phyloP scores from a whole-genome alignment of 208 protist species.

The Leishmania braziliensis region DNA sequence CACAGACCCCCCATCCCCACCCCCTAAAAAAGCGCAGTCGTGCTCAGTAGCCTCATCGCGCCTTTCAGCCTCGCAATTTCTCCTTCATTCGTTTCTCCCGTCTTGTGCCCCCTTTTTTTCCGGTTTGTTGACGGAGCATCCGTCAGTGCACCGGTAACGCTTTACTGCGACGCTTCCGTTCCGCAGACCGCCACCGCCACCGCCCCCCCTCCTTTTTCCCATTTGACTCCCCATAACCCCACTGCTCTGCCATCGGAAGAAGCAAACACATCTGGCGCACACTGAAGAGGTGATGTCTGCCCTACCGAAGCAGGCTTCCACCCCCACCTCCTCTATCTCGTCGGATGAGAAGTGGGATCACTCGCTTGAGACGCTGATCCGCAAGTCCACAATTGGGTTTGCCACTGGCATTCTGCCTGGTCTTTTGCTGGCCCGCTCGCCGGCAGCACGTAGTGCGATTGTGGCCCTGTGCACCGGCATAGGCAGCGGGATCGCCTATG shows the following conservation, averaged over 20 bases:
- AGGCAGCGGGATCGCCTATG: constrained; percentile 84
- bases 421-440: constrained; percentile 75
- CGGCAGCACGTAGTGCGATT: constrained; percentile 57
- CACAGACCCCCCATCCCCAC: neutral
- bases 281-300: neutral
- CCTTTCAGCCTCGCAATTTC: neutral
- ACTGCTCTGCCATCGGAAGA: no score
- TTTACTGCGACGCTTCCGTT: neutral
- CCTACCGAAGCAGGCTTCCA: constrained; percentile 3
- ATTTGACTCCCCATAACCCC: neutral
- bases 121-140: neutral
- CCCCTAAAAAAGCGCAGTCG: neutral
- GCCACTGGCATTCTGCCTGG: constrained; percentile 68
- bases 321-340: constrained; percentile 31
- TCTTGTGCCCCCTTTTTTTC: neutral
- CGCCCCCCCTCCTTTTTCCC: neutral
- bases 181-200: neutral
- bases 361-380: constrained; percentile 80
- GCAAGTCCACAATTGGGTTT: constrained; percentile 86
- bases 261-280: neutral
- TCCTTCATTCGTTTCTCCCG: neutral
- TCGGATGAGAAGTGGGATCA: constrained; percentile 92
- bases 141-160: neutral
- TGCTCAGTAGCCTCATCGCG: neutral
- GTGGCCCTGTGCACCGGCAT: constrained; percentile 74